These are phyloP conservation scores for Achaetomium macrosporum DNA, from an alignment of 2,329 filamentous ascomycete genomes.

Conservation along the genomic window DNA sequence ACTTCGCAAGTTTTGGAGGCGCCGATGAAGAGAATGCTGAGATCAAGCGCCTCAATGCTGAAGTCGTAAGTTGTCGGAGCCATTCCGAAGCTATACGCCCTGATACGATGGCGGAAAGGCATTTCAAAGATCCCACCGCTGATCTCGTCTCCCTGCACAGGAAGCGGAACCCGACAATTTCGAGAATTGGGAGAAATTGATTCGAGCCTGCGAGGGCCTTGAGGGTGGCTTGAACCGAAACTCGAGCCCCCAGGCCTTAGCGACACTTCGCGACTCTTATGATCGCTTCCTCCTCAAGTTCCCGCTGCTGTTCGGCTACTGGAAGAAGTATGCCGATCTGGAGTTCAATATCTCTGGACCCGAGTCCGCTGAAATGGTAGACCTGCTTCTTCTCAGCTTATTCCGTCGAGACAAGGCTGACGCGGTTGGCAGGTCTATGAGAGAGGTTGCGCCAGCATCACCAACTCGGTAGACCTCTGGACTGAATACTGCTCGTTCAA, in stretches of 20 bases:
- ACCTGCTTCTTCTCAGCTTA: conserved; percentile 23
- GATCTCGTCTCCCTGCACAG: conserved; percentile 30
- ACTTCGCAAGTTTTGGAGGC: conserved; percentile 64
- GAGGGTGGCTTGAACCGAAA: conserved; percentile 95
- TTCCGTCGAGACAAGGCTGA: conserved; percentile 5
- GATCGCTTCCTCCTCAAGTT: conserved; percentile 93
- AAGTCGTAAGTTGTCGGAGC: conserved; percentile 58
- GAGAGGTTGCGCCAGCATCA: conserved; percentile 86
- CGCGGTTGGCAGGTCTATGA: conserved; percentile 68
- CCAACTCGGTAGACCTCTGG: conserved; percentile 93
- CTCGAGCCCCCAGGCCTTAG: conserved; percentile 88
- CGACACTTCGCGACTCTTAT: conserved; percentile 79
- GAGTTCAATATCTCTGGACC: conserved; percentile 97
- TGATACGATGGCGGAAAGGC: no score
- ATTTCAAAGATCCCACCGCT: background rate
- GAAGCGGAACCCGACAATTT: conserved; percentile 79
- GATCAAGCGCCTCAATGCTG: conserved; percentile 69
- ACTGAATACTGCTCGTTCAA: conserved; percentile 97
- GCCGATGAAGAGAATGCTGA: conserved; percentile 77
- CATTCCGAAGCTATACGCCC: no score
- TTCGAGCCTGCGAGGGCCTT: conserved; percentile 73
- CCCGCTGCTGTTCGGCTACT: conserved; percentile 93
- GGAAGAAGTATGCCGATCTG: conserved; percentile 98
- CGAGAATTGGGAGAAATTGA: conserved; percentile 89
- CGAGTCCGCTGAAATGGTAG: conserved; percentile 93